phyloP scores from a whole-genome alignment of 257 asterid species.

The Solanum rostratum region DNA sequence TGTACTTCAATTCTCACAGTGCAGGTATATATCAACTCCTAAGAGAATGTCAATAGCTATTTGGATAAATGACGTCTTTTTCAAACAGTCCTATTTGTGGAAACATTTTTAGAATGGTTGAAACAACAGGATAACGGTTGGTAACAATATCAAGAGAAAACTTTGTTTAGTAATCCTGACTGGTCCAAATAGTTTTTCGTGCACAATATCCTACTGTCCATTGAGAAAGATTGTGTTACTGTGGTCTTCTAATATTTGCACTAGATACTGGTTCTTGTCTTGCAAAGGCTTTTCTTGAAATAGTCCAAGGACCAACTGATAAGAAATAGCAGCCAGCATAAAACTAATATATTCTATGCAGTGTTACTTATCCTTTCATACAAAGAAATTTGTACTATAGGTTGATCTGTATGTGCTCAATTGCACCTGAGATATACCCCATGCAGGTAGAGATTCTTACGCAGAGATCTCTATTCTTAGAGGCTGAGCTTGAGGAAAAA shows the following conservation, averaged over 20 bases:
- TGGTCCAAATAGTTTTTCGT: background rate
- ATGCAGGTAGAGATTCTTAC: constrained; percentile 49
- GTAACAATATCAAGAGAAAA: background rate
- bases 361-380: background rate
- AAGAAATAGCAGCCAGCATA: background rate
- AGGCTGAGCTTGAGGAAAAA: constrained; percentile 43
- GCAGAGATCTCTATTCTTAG: constrained; percentile 34
- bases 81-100: background rate
- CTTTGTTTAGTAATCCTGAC: background rate
- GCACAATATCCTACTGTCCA: background rate
- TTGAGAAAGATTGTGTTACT: background rate
- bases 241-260: background rate
- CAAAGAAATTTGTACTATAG: background rate
- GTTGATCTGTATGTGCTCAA: background rate
- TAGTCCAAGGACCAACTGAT: background rate
- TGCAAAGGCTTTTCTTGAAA: background rate
- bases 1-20: background rate
- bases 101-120: background rate
- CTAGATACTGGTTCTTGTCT: background rate
- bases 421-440: background rate
- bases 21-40: background rate
- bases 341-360: background rate
- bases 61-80: background rate
- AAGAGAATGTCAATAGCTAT: background rate
- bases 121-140: background rate